Percentiles rank a stretch among this genome's conserved stretches.
These are phyloP conservation scores for Trichophyton mentagrophytes DNA, from an alignment of 2,329 filamentous ascomycete species.

Conservation along the genomic window DNA sequence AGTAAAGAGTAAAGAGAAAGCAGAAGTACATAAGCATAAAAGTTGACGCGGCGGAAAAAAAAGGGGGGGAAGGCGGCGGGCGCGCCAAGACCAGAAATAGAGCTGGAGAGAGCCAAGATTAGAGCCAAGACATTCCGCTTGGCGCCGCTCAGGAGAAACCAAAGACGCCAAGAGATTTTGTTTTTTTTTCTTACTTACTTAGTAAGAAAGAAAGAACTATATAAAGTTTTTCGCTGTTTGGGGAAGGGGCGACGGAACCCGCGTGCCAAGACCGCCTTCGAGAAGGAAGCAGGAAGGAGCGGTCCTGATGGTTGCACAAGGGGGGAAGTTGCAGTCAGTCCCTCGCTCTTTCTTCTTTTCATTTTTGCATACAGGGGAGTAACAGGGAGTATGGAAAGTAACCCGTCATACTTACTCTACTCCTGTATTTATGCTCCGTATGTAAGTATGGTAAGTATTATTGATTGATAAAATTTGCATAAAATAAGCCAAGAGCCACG, in stretches of 20 bases:
- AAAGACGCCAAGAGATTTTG: neutral
- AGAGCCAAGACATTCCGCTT: neutral
- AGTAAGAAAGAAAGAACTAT: no score
- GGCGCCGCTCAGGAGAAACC: neutral
- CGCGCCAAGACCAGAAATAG: neutral
- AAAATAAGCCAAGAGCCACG: no score
- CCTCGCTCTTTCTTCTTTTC: no score
- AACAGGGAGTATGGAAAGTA: no score
- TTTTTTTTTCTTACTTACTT: neutral
- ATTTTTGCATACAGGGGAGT: no score
- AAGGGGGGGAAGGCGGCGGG: neutral
- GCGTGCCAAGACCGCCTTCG: neutral
- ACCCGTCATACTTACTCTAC: no score
- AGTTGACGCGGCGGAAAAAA: neutral
- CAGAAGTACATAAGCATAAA: neutral
- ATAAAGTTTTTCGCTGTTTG: no score
- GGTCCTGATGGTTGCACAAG: neutral
- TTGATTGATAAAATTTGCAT: no score
- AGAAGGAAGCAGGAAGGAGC: neutral
- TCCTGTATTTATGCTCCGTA: no score
- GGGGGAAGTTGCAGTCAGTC: no score
- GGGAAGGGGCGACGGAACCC: neutral
- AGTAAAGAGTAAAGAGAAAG: no score
- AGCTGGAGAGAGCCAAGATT: neutral
- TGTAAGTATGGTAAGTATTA: no score